phyloP scores from a whole-genome alignment of 352 stramenopile species.

The Ophiocytium majus region DNA sequence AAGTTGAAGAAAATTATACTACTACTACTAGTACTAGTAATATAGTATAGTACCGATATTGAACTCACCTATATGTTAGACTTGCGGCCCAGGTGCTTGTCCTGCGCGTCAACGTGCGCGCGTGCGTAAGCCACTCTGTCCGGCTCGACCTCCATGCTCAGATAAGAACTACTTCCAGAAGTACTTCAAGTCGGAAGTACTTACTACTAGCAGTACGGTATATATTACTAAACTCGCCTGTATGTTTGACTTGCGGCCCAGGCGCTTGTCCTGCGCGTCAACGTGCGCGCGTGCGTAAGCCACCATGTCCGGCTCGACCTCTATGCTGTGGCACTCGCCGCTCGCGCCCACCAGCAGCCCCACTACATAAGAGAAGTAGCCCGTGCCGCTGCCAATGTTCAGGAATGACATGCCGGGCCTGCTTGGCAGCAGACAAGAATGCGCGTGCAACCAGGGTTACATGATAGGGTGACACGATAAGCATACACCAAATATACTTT shows the following conservation, averaged over 20 bases:
- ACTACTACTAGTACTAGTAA: no score
- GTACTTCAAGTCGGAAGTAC: no score
- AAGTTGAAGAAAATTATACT: no score
- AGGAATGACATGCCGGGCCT: constrained; percentile 51
- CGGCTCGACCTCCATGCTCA: neutral
- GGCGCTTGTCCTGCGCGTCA: constrained; percentile 16
- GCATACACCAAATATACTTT: constrained; percentile 4
- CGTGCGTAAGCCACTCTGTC: constrained; percentile 21
- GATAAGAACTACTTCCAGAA: no score
- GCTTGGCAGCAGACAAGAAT: neutral
- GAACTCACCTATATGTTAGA: constrained; percentile 42
- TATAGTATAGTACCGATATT: no score
- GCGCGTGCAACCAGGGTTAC: neutral
- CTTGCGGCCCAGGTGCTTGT: neutral
- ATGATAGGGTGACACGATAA: neutral
- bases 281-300: constrained; percentile 27
- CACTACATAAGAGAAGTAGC: constrained; percentile 49
- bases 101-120: neutral
- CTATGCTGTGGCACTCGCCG: constrained; percentile 41
- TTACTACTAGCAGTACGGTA: no score
- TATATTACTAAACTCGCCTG: no score
- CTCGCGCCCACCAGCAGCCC: constrained; percentile 36
- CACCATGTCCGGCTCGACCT: constrained; percentile 27
- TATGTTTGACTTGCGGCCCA: constrained; percentile 40
- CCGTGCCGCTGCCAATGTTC: constrained; percentile 50